Percentiles rank a stretch among this genome's conserved stretches.
These are phyloP conservation scores for Tuber microsphaerosporum DNA, from an alignment of 495 filamentous ascomycete species.

Conservation along the genomic window DNA sequence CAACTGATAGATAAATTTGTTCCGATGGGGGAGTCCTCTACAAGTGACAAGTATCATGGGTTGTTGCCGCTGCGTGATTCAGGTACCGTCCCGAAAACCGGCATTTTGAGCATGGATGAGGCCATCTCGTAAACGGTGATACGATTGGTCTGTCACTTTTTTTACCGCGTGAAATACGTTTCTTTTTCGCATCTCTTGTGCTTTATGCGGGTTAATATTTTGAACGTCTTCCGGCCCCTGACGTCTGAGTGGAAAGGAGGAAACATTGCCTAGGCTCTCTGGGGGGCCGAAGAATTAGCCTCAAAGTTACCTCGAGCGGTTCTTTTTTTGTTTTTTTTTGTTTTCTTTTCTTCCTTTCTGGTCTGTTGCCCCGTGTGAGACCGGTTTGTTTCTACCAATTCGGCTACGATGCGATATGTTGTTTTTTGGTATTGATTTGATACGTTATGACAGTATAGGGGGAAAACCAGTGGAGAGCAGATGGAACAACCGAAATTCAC, in stretches of 20 bases:
- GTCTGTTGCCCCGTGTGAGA: slow-evolving; percentile 10
- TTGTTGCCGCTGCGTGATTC: not conserved
- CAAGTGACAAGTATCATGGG: not conserved
- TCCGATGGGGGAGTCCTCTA: not conserved
- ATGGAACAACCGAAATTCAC: not conserved
- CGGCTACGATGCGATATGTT: slow-evolving; percentile 12
- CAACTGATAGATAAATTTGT: not conserved
- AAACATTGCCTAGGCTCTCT: slow-evolving; percentile 31
- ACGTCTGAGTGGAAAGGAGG: slow-evolving; percentile 21
- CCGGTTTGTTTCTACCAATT: slow-evolving; percentile 29
- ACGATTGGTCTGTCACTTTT: not conserved
- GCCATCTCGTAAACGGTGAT: not conserved
- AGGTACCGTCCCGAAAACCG: not conserved
- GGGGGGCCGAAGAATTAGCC: slow-evolving; percentile 18
- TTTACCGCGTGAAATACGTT: not conserved
- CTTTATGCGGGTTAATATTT: not conserved
- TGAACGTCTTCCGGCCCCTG: slow-evolving; percentile 19
- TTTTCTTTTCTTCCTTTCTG: slow-evolving; percentile 10
- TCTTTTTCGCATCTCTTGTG: not conserved
- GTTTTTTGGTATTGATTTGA: not conserved
- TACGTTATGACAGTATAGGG: not conserved
- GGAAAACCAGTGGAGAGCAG: not conserved
- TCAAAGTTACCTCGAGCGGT: slow-evolving; percentile 19
- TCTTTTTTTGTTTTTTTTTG: slow-evolving; percentile 4
- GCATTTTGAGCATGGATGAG: not conserved